Percentiles rank a stretch among this genome's conserved stretches.
Conservation (phyloP, 345 rosid species). For the Populus deltoides region DNA sequence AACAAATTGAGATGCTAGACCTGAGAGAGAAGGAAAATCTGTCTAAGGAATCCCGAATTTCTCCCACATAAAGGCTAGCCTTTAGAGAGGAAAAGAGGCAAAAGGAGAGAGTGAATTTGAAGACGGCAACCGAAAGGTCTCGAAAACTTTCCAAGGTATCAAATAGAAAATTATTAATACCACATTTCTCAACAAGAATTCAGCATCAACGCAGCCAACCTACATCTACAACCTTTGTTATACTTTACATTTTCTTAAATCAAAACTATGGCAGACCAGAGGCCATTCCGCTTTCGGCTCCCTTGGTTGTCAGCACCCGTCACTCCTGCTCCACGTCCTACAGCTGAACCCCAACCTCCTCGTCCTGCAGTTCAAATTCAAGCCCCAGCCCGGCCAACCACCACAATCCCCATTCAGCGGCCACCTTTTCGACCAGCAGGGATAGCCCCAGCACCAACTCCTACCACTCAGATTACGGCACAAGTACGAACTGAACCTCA, state of each 20-base stretch:
- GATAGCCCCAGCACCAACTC: constrained; percentile 20
- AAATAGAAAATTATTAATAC: constrained; percentile 17
- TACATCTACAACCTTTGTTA: neutral
- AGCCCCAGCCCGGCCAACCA: constrained; percentile 20
- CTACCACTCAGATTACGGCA: constrained; percentile 22
- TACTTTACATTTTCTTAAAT: neutral
- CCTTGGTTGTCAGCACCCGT: constrained; percentile 47
- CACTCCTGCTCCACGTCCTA: constrained; percentile 7
- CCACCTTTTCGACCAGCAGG: constrained; percentile 52
- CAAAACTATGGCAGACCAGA: constrained; percentile 41
- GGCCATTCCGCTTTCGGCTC: constrained; percentile 52
- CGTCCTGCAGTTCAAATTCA: constrained; percentile 25
- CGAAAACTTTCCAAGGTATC: constrained; percentile 40
- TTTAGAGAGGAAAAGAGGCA: constrained; percentile 25
- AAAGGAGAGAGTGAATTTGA: constrained; percentile 12
- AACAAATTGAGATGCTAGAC: constrained; percentile 40
- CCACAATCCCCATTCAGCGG: constrained; percentile 18
- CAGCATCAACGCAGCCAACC: neutral
- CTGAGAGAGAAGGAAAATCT: constrained; percentile 30
- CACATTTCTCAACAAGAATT: neutral
- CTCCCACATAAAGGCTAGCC: constrained; percentile 12
- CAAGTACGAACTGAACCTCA: constrained; percentile 21
- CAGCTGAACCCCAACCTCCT: constrained; percentile 20
- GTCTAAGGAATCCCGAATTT: constrained; percentile 19
- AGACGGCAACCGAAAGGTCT: constrained; percentile 7